Evolutionary conservation across 1,139 yeast genomes (phyloP).

Genomic region (Blastobotrys elegans): DNA sequence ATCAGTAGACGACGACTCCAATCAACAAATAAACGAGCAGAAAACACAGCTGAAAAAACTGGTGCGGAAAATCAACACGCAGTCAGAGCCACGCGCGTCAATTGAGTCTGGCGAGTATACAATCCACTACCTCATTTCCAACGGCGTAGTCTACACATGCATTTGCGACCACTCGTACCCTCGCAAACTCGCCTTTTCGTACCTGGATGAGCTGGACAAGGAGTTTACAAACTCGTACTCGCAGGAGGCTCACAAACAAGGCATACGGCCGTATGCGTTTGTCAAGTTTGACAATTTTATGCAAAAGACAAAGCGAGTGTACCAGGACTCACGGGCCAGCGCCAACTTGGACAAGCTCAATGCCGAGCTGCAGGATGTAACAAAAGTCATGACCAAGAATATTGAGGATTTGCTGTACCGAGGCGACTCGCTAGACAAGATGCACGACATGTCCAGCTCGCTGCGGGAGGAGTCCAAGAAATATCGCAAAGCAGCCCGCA

Average conservation of each 20-base stretch:
- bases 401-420: constrained; percentile 91
- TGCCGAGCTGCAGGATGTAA: constrained; percentile 86
- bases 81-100: constrained; percentile 81
- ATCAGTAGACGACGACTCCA: constrained; percentile 80
- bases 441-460: constrained; percentile 82
- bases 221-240: constrained; percentile 84
- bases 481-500: constrained; percentile 83
- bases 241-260: constrained; percentile 55
- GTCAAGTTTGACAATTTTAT: constrained; percentile 80
- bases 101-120: constrained; percentile 71
- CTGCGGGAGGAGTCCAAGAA: constrained; percentile 80
- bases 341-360: constrained; percentile 81
- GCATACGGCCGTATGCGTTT: constrained; percentile 83
- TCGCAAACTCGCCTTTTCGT: constrained; percentile 82
- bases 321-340: constrained; percentile 88
- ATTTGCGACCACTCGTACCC: constrained; percentile 79
- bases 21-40: constrained; percentile 55
- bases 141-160: constrained; percentile 67
- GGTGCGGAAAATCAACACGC: constrained; percentile 68
- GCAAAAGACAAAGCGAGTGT: constrained; percentile 80
- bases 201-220: constrained; percentile 70
- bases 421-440: constrained; percentile 87
- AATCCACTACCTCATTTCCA: constrained; percentile 66
- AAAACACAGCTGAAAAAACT: constrained; percentile 81
- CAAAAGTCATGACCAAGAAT: constrained; percentile 91